Conservation (phyloP, 2,329 filamentous ascomycete genomes). For the Fusarium globosum region DNA sequence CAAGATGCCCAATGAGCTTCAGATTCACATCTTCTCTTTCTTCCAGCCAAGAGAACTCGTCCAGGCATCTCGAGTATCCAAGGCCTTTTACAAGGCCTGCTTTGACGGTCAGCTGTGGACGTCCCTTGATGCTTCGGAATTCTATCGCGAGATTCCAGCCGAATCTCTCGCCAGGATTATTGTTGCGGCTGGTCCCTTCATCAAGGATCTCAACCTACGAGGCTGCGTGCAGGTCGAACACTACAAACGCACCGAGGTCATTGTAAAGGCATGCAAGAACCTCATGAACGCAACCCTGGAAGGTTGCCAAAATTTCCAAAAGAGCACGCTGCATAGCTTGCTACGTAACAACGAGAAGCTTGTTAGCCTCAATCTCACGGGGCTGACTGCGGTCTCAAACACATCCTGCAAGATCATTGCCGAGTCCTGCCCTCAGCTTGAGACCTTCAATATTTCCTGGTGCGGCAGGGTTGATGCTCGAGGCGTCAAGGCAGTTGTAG, state of each 20-base stretch:
- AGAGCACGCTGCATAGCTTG: conserved; percentile 80
- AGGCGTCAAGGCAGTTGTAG: conserved; percentile 78
- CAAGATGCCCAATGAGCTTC: conserved; percentile 84
- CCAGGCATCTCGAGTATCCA: conserved; percentile 79
- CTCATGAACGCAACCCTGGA: conserved; percentile 89
- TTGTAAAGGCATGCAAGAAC: conserved; percentile 88
- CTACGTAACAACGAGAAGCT: conserved; percentile 79
- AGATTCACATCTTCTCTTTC: conserved; percentile 79
- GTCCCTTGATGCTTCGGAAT: conserved; percentile 83
- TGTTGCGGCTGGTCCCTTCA: conserved; percentile 85
- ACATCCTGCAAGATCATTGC: conserved; percentile 88
- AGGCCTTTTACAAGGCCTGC: conserved; percentile 82
- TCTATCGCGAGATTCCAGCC: conserved; percentile 87
- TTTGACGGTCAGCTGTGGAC: conserved; percentile 97
- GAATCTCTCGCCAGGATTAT: conserved; percentile 88
- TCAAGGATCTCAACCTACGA: conserved; percentile 88
- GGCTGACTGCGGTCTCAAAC: conserved; percentile 82
- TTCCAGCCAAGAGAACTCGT: conserved; percentile 85
- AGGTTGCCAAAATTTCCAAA: conserved; percentile 86
- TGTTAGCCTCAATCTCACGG: conserved; percentile 87
- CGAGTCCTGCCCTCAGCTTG: conserved; percentile 81
- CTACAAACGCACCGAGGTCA: conserved; percentile 78
- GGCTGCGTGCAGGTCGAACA: conserved; percentile 92
- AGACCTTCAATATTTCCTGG: conserved; percentile 91
- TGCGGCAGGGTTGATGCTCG: conserved; percentile 85